Base-by-base conservation (phyloP, 805 yeast species). In the Tetrapisispora iriomotensis region DNA sequence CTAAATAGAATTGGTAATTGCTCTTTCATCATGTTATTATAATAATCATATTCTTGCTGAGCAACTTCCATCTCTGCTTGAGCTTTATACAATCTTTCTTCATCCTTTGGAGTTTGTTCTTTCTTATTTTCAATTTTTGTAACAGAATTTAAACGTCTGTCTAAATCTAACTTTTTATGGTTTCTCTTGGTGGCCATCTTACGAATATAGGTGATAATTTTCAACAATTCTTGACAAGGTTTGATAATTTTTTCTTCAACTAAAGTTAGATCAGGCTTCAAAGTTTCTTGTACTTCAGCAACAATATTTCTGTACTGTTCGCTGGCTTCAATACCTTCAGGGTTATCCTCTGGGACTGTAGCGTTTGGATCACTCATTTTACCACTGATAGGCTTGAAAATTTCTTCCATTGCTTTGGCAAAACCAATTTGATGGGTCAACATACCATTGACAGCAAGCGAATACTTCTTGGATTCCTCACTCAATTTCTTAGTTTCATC, bases 181-280 rank as follows among this genome's bases (percentile, higher is more conserved):
- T 84, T 86, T 67, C 98, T 81, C 68, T 92, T 92, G 36, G 85
- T 76, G 23, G 96, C 82, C 95, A 92, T 86, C 64, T 88, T 92
- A 52, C 96, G 74, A 53, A 90, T 85, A 17, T 79, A 61, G 47
- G 79, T 78, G 55, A 88, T 87, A 40, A 90, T 80, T 53, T 77
- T 77, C 49, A 92, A 71, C 53, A 92, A 64, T 56, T 90, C 96
- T 56, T 84, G 92, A 6, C 96, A 94, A 0, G 98, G 98, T 36
- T 74, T 74, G 34, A 92, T 84, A 51, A 92, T 80, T 57, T 95
- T 77, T 40, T 86, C 74, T 50, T 92, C 96, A 49, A 92, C 85
- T 61, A 92, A 72, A 51, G 85, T 94, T 58, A 92, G 70, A 60
- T 92, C 98, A 0, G 98, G 98, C 56, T 85, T 82, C 54, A 92